phyloP scores from a whole-genome alignment of 805 yeast genomes.

The Wickerhamomyces mucosus region DNA sequence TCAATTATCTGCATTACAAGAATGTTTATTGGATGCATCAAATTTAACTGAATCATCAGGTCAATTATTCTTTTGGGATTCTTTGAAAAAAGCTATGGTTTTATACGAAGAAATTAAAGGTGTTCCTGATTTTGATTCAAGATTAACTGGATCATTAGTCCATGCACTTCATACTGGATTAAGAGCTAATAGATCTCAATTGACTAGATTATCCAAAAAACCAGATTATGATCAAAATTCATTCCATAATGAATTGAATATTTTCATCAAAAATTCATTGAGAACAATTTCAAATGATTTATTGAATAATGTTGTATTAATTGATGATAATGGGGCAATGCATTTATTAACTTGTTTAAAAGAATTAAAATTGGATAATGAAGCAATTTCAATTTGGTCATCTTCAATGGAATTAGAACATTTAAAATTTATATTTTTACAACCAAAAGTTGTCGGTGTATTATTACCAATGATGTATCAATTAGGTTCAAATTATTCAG shows the following conservation, averaged over 20 bases:
- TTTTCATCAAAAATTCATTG: slow-evolving; percentile 37
- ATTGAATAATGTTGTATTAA: slow-evolving; percentile 30
- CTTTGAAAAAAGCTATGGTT: slow-evolving; percentile 40
- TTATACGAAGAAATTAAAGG: slow-evolving; percentile 37
- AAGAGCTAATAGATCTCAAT: slow-evolving; percentile 44
- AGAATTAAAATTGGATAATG: slow-evolving; percentile 50
- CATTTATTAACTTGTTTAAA: slow-evolving; percentile 48
- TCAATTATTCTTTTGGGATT: slow-evolving; percentile 41
- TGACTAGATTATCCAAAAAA: slow-evolving; percentile 45
- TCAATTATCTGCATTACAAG: slow-evolving; percentile 44
- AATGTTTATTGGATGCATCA: slow-evolving; percentile 29
- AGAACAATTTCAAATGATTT: slow-evolving; percentile 44
- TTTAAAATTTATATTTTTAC: slow-evolving; percentile 38
- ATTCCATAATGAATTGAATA: slow-evolving; percentile 43
- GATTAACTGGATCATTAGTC: slow-evolving; percentile 38
- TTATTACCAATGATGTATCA: slow-evolving; percentile 59
- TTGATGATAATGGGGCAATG: slow-evolving; percentile 47
- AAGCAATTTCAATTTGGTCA: slow-evolving; percentile 66
- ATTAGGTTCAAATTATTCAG: slow-evolving; percentile 52
- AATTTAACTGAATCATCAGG: slow-evolving; percentile 28
- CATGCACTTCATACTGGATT: slow-evolving; percentile 46
- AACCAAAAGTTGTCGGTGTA: slow-evolving; percentile 59
- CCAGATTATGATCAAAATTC: slow-evolving; percentile 54
- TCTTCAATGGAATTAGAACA: slow-evolving; percentile 38
- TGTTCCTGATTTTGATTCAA: slow-evolving; percentile 37